Evolutionary conservation across 495 filamentous ascomycete species (phyloP).

Genomic region (Pseudomonodictys pantanalensis): DNA sequence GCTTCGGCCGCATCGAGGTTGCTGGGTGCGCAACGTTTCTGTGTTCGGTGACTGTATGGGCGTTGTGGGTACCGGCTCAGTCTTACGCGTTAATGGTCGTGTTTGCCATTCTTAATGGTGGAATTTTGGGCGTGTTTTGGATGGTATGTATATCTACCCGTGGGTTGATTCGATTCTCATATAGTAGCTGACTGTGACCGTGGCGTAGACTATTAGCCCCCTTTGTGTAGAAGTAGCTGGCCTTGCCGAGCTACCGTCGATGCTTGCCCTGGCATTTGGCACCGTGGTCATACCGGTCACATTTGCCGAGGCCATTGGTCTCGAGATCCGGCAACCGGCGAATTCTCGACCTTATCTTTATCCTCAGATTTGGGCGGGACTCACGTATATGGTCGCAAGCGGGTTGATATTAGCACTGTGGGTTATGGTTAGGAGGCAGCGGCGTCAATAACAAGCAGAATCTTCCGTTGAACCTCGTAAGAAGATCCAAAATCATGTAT

Average conservation of each 20-base stretch:
- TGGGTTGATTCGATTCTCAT: not conserved
- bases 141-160: slow-evolving; percentile 25
- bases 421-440: too few species aligned
- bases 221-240: slow-evolving; percentile 29
- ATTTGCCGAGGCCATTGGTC: slow-evolving; percentile 27
- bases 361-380: slow-evolving; percentile 21
- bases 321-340: slow-evolving; percentile 22
- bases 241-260: slow-evolving; percentile 20
- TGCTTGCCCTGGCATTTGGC: slow-evolving; percentile 24
- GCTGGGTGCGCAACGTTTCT: slow-evolving; percentile 13
- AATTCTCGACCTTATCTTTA: slow-evolving; percentile 15
- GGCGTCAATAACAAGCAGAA: too few species aligned
- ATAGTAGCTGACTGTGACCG: not conserved
- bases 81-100: slow-evolving; percentile 16
- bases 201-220: slow-evolving; percentile 26
- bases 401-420: slow-evolving; percentile 19
- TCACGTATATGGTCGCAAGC: slow-evolving; percentile 16
- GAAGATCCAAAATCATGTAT: too few species aligned
- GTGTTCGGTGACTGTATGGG: slow-evolving; percentile 7
- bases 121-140: slow-evolving; percentile 29
- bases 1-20: slow-evolving; percentile 19
- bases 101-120: slow-evolving; percentile 22
- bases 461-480: too few species aligned
- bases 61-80: slow-evolving; percentile 24
- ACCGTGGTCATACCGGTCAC: slow-evolving; percentile 25